phyloP scores from a whole-genome alignment of 2,329 filamentous ascomycete genomes.

The Rachicladosporium sp. region DNA sequence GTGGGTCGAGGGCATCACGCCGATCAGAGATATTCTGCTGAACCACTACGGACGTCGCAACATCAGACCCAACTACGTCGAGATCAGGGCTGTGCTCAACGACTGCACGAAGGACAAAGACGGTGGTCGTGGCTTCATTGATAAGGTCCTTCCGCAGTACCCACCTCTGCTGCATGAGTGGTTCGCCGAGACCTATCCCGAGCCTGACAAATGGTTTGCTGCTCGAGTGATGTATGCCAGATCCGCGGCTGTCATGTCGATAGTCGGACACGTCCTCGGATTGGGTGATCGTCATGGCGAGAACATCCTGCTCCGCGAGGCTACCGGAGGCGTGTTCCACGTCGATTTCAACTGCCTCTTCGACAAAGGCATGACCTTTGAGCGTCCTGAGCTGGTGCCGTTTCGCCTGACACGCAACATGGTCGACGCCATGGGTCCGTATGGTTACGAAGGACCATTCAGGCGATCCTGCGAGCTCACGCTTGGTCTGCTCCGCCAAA shows the following conservation, averaged over 20 bases:
- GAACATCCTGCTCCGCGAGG: constrained; percentile 90
- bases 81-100: constrained; percentile 48
- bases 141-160: constrained; percentile 53
- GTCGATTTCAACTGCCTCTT: constrained; percentile 99
- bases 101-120: constrained; percentile 51
- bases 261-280: constrained; percentile 88
- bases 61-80: constrained; percentile 53
- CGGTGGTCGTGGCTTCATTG: constrained; percentile 60
- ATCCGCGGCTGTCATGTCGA: constrained; percentile 95
- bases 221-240: constrained; percentile 82
- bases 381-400: constrained; percentile 85
- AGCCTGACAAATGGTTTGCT: constrained; percentile 83
- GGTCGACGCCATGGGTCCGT: constrained; percentile 92
- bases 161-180: constrained; percentile 79
- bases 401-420: constrained; percentile 98
- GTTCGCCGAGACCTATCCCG: constrained; percentile 92
- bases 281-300: constrained; percentile 93
- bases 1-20: constrained; percentile 94
- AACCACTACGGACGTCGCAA: constrained; percentile 64
- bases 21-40: constrained; percentile 80
- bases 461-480: constrained; percentile 83
- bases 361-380: constrained; percentile 91
- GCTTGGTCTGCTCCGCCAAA: constrained; percentile 68
- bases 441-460: constrained; percentile 86
- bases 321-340: constrained; percentile 86